Evolutionary conservation across 2,329 filamentous ascomycete species (phyloP).

Genomic region (Aureobasidium namibiae): DNA sequence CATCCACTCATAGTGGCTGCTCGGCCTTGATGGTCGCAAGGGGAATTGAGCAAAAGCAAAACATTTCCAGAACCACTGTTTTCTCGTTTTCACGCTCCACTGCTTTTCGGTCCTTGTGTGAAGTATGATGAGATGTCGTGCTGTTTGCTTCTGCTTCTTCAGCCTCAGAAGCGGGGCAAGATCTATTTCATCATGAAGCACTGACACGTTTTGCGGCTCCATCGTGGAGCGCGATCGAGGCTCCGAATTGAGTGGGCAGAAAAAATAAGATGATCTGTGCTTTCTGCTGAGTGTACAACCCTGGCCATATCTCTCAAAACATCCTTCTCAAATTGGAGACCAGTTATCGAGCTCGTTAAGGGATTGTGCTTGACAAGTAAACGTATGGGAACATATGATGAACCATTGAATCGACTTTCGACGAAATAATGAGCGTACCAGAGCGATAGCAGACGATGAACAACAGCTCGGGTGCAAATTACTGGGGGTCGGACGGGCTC

Average conservation of each 20-base stretch:
- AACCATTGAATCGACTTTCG: too few relatives aligned
- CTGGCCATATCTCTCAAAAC: neutral
- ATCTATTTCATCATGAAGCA: neutral
- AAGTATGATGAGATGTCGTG: neutral
- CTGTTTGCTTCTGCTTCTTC: neutral
- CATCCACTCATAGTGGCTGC: neutral
- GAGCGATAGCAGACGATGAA: too few relatives aligned
- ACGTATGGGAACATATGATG: too few relatives aligned
- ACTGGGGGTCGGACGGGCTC: too few relatives aligned
- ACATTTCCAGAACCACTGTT: neutral
- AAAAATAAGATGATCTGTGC: neutral
- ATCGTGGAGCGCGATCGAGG: neutral
- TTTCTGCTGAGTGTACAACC: neutral
- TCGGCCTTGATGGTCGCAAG: neutral
- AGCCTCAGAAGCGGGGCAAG: conserved; percentile 6
- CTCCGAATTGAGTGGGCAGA: neutral
- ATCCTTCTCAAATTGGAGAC: too few relatives aligned
- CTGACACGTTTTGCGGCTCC: neutral
- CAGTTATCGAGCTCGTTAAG: too few relatives aligned
- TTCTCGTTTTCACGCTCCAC: neutral
- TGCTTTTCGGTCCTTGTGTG: neutral
- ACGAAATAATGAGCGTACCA: too few relatives aligned
- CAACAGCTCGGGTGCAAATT: too few relatives aligned
- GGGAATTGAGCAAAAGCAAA: conserved; percentile 6
- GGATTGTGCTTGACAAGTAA: too few relatives aligned